Base-by-base conservation (phyloP, 208 protist genomes). In the Acanthamoeba royreba region DNA sequence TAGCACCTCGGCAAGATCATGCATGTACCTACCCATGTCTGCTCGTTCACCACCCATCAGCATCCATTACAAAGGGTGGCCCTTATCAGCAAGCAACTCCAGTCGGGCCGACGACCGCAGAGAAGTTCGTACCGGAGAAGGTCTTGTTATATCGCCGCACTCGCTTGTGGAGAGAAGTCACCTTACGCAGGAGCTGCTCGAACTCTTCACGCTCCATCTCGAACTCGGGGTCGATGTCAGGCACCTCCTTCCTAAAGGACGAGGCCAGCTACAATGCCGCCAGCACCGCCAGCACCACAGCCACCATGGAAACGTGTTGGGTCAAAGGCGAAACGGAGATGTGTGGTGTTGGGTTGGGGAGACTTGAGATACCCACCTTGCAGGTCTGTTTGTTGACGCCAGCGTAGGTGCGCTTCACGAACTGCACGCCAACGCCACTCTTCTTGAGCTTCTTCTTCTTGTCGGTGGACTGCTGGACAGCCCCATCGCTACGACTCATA, bases 1-100 rank as follows among this genome's bases (percentile, higher is more conserved):
- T 40, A 91, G 31, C 35, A 35, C 28, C 28, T 72, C 52, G 25
- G 85, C 85, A 35, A 91, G 17, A 8, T 91, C 40, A 31, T 72
- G 28, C 85, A 91, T 91, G 2, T 72, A 4, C n/a, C 55, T 63
- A 5, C 85, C 85, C 85, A 91, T 35, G 42, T 91, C 85, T 91
- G 85, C 45, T 17, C 9, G 45, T 0, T 1, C 3, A 43, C n/a
- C n/a, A n/a, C n/a, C n/a, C n/a, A n/a, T n/a, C n/a, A n/a, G n/a
- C n/a, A n/a, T n/a, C n/a, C n/a, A n/a, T n/a, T n/a, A n/a, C n/a
- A n/a, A n/a, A n/a, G n/a, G n/a, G n/a, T n/a, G n/a, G n/a, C n/a
- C n/a, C n/a, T n/a, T n/a, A n/a, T n/a, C n/a, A n/a, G n/a, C n/a
- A n/a, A n/a, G n/a, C n/a, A n/a, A n/a, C n/a, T n/a, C n/a, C n/a